phyloP scores from a whole-genome alignment of 441 rosid species.

The Pelargonium citronellum region DNA sequence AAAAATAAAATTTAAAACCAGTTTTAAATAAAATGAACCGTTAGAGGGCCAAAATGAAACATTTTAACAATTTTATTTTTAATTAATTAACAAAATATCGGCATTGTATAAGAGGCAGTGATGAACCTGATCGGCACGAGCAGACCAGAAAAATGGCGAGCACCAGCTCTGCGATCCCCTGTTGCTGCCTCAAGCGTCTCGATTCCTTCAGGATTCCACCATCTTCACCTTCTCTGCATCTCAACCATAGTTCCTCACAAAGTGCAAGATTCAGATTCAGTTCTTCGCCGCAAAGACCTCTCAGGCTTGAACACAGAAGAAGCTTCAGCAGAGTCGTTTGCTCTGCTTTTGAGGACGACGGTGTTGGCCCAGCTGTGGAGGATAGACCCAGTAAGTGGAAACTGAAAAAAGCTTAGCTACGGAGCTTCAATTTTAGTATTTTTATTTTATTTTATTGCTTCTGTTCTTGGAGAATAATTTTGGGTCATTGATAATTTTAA shows the following conservation, averaged over 20 bases:
- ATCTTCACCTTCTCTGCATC: slow-evolving; percentile 23
- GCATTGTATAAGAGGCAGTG: slow-evolving; percentile 29
- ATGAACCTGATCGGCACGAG: slow-evolving; percentile 17
- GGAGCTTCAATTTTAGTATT: neutral
- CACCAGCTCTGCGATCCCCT: slow-evolving; percentile 46
- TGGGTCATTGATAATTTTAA: neutral
- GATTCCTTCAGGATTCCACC: slow-evolving; percentile 22
- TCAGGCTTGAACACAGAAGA: slow-evolving; percentile 14
- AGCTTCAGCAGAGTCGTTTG: slow-evolving; percentile 28
- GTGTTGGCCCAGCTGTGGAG: slow-evolving; percentile 51
- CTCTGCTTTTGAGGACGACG: slow-evolving; percentile 47
- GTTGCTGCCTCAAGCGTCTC: slow-evolving; percentile 32
- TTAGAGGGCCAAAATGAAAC: no score
- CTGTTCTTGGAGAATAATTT: neutral
- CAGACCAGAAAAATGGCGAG: slow-evolving; percentile 43
- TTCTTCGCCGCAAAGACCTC: slow-evolving; percentile 22
- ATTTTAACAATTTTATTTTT: no score
- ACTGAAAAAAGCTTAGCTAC: neutral
- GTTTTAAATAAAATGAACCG: no score
- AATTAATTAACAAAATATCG: neutral
- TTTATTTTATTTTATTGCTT: neutral
- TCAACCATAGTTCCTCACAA: slow-evolving; percentile 25
- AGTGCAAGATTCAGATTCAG: slow-evolving; percentile 30
- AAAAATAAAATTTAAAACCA: no score
- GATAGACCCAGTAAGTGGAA: slow-evolving; percentile 56